Evolutionary conservation across 2,329 filamentous ascomycete genomes (phyloP).

Genomic region (Calonectria hongkongensis): DNA sequence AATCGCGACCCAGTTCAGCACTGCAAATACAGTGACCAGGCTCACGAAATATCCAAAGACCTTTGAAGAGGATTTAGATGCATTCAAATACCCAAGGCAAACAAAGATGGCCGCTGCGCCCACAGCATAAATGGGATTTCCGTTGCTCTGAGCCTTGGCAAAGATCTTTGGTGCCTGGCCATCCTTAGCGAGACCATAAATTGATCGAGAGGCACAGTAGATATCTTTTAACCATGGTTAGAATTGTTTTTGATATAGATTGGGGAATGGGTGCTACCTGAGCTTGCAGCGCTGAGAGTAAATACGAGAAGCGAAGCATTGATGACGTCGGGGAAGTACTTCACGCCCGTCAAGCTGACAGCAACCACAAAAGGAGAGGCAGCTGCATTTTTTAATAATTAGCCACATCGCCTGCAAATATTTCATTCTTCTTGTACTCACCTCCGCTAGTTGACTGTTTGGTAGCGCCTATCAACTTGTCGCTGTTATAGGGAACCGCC

Average conservation of each 20-base stretch:
- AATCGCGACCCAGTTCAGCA: constrained; percentile 66
- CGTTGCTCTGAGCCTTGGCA: constrained; percentile 58
- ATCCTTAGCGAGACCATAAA: constrained; percentile 60
- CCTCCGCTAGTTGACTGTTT: constrained; percentile 44
- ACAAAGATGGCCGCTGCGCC: constrained; percentile 58
- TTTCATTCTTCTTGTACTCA: neutral
- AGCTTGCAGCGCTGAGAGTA: constrained; percentile 50
- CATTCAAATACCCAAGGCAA: constrained; percentile 64
- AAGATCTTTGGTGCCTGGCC: constrained; percentile 59
- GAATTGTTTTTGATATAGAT: neutral
- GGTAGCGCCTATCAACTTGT: constrained; percentile 39
- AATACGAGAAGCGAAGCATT: constrained; percentile 52
- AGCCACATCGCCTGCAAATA: neutral
- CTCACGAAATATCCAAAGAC: constrained; percentile 66
- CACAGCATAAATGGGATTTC: constrained; percentile 65
- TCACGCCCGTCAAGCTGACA: constrained; percentile 45
- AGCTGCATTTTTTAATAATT: neutral
- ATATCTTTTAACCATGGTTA: constrained; percentile 29
- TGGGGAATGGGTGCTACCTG: constrained; percentile 25
- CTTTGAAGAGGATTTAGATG: constrained; percentile 56
- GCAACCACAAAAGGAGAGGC: constrained; percentile 54
- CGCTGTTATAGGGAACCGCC: constrained; percentile 52
- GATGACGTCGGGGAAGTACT: constrained; percentile 47
- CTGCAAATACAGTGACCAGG: constrained; percentile 65
- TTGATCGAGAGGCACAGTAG: constrained; percentile 64